A percentile compares a stretch with the other conserved stretches of the same genome.
These are phyloP conservation scores for Spergularia marina DNA, from an alignment of 148 eudicot genomes.

Conservation along the genomic window DNA sequence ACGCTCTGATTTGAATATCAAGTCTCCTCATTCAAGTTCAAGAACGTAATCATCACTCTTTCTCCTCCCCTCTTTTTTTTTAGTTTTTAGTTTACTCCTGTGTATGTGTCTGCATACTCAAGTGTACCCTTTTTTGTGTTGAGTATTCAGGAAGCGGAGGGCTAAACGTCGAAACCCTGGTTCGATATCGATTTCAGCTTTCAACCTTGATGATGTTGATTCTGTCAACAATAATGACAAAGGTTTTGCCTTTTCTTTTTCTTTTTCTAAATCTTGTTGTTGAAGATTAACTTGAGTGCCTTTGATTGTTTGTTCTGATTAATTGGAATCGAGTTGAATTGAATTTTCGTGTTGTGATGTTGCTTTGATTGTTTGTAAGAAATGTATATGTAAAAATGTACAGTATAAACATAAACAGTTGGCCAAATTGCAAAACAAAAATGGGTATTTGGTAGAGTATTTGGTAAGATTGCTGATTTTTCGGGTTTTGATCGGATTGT, in stretches of 20 bases:
- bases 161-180: slow-evolving; percentile 46
- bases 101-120: not conserved
- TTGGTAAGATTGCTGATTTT: too few species aligned
- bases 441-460: too few species aligned
- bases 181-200: slow-evolving; percentile 42
- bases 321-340: too few species aligned
- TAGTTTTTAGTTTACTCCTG: too few species aligned
- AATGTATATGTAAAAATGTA: too few species aligned
- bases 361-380: too few species aligned
- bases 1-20: slow-evolving; percentile 40
- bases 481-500: too few species aligned
- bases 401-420: too few species aligned
- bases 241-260: slow-evolving; percentile 23
- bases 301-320: not conserved
- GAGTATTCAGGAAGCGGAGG: slow-evolving; percentile 54
- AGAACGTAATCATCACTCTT: slow-evolving; percentile 40
- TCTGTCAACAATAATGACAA: not conserved
- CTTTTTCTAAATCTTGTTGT: not conserved
- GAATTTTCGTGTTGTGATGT: too few species aligned
- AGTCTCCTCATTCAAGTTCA: slow-evolving; percentile 63
- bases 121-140: not conserved
- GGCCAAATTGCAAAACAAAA: too few species aligned
- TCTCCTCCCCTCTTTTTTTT: not conserved
- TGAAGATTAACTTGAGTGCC: not conserved
- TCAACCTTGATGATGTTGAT: slow-evolving; percentile 67